Base-by-base conservation (phyloP, 2,329 filamentous ascomycete genomes). In the Ophiocordyceps robertsii region DNA sequence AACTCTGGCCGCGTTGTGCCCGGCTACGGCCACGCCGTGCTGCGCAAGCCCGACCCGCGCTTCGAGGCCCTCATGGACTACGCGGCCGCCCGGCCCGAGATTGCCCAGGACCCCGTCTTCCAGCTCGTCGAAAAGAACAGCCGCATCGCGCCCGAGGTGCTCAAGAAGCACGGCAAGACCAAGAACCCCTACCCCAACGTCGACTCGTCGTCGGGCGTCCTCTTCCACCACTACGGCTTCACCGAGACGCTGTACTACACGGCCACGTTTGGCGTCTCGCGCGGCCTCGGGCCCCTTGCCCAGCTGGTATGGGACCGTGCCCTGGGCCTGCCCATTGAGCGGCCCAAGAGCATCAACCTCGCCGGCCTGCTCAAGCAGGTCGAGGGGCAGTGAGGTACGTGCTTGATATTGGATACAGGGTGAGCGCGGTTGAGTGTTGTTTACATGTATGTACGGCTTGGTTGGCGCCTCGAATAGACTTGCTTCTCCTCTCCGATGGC, bases 171-270 rank as follows among this genome's bases (percentile, higher is more conserved):
- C 60, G 92, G 92, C 64, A 96, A 95, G 81, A 95, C 88, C 52
- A 94, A 94, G 75, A 95, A 95, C 69, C 88, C 92, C 2, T 94
- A 90, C 67, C 92, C 92, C 50, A 98, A 98, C 61, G 92, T 98
- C 47, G 92, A 98, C 65, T 88, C 84, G 39, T 82, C 79, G 49
- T 95, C 88, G 1, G 92, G 92, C 49, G 89, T 96, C 6, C 74
- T 98, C 39, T 96, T 98, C 78, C 82, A 96, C 66, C 88, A 96
- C 70, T 98, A 95, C 61, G 92, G 90, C 45, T 95, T 98, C 79
- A 83, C 85, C 62, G 87, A 96, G 70, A 95, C 90, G 0, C 73
- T 96, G 11, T 98, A 96, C 72, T 98, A 96, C 69, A 82, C 79
- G 4, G 79, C 77, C 45, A 82, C 79, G 0, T 83, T 83, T 49